Percentiles rank a stretch among this genome's conserved stretches.
Conservation (phyloP, 1,139 yeast species). For the Suhomyces chickasaworum region DNA sequence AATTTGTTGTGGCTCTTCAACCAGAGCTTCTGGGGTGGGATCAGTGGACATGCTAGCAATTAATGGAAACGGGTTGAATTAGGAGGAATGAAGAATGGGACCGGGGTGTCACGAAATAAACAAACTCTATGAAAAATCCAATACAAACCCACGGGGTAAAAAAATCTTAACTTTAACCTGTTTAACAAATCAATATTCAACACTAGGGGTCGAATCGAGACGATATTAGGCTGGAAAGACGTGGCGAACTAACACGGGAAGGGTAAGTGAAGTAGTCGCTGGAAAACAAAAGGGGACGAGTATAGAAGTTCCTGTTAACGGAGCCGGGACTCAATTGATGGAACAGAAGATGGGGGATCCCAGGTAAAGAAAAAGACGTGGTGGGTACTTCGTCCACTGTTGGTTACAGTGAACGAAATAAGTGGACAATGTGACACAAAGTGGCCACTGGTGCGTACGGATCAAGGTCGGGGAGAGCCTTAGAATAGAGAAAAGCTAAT, state of each 20-base stretch:
- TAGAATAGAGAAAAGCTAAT: too few species aligned
- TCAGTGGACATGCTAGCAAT: conserved; percentile 7
- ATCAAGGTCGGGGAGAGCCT: not conserved
- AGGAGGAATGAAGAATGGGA: not conserved
- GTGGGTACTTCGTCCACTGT: conserved; percentile 1
- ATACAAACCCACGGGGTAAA: conserved; percentile 1
- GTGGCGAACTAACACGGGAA: not conserved
- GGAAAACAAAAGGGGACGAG: conserved; percentile 1
- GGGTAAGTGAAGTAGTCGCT: not conserved
- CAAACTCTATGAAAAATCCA: conserved; percentile 7
- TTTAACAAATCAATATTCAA: not conserved
- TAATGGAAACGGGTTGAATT: not conserved
- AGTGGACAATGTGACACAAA: conserved; percentile 9
- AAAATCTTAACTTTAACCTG: not conserved
- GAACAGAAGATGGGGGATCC: conserved; percentile 2
- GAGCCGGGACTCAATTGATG: conserved; percentile 8
- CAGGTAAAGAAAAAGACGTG: conserved; percentile 7
- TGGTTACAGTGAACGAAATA: conserved; percentile 7
- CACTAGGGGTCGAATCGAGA: not conserved
- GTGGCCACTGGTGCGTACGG: not conserved
- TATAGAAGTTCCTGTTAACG: not conserved
- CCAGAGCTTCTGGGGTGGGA: not conserved
- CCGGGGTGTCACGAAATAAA: conserved; percentile 3
- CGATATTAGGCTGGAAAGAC: not conserved
- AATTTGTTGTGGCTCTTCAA: not conserved